Percentiles rank a stretch among this genome's conserved stretches.
Conservation (phyloP, 306 rosid species). For the Luffa acutangula region DNA sequence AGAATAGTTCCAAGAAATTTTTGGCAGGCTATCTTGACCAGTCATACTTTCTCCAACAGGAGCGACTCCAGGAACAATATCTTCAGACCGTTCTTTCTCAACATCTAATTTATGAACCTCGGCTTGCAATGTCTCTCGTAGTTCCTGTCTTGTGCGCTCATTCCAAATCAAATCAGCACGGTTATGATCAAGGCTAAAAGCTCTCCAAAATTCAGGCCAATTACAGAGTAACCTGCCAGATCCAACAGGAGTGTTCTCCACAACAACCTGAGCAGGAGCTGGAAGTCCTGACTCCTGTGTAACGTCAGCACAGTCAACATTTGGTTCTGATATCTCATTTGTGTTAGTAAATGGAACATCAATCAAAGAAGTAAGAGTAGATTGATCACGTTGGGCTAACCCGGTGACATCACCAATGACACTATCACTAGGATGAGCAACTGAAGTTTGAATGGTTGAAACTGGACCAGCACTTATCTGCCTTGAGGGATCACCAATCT, state of each 20-base stretch:
- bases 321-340: conserved; percentile 40
- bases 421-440: conserved; percentile 43
- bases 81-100: conserved; percentile 98
- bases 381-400: conserved; percentile 37
- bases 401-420: conserved; percentile 30
- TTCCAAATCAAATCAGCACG: conserved; percentile 99
- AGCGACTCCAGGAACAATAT: conserved; percentile 82
- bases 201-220: conserved; percentile 99
- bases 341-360: conserved; percentile 26
- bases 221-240: conserved; percentile 92
- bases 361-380: conserved; percentile 31
- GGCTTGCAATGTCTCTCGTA: conserved; percentile 88
- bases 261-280: conserved; percentile 99
- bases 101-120: conserved; percentile 97
- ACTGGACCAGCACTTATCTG: conserved; percentile 50
- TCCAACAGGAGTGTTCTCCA: conserved; percentile 94
- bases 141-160: conserved; percentile 96
- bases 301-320: conserved; percentile 42
- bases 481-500: conserved; percentile 47
- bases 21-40: conserved; percentile 65
- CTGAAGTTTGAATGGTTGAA: conserved; percentile 43
- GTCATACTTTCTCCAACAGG: conserved; percentile 33
- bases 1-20: conserved; percentile 95
- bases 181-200: conserved; percentile 95
- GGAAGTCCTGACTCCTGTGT: conserved; percentile 62